Conservation (phyloP, 306 rosid species). For the Cyclanthera cordifolia region DNA sequence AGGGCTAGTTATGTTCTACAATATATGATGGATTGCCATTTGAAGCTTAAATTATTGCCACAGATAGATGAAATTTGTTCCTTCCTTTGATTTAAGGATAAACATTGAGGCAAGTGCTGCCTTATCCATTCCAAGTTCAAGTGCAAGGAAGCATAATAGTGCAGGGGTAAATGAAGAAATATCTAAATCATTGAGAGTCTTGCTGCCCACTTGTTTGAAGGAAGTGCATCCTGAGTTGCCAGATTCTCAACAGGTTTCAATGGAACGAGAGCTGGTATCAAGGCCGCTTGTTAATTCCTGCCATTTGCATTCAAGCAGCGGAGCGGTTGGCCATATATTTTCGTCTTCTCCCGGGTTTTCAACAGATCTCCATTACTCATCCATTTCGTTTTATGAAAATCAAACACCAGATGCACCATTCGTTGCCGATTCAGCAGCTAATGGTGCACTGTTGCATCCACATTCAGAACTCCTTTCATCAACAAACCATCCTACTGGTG, state of each 20-base stretch:
- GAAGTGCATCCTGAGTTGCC: slow-evolving; percentile 55
- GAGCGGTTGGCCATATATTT: slow-evolving; percentile 70
- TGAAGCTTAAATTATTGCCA: slow-evolving; percentile 1
- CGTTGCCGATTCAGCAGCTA: slow-evolving; percentile 44
- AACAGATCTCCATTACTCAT: slow-evolving; percentile 70
- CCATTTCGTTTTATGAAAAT: slow-evolving; percentile 49
- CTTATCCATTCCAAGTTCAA: slow-evolving; percentile 47
- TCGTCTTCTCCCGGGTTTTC: slow-evolving; percentile 78
- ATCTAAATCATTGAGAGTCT: slow-evolving; percentile 49
- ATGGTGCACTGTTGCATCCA: slow-evolving; percentile 36
- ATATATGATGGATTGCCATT: slow-evolving; percentile 11
- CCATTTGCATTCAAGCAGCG: slow-evolving; percentile 44
- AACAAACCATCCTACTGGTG: slow-evolving; percentile 42
- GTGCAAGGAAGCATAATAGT: slow-evolving; percentile 44
- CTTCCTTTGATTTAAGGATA: slow-evolving; percentile 33
- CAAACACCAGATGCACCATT: slow-evolving; percentile 47
- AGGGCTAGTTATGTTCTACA: slow-evolving; percentile 8
- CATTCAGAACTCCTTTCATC: slow-evolving; percentile 39
- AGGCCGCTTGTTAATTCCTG: slow-evolving; percentile 38
- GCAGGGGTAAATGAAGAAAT: slow-evolving; percentile 54
- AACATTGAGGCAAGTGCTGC: slow-evolving; percentile 74
- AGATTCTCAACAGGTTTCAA: slow-evolving; percentile 48
- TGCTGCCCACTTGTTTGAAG: slow-evolving; percentile 41
- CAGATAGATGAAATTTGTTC: slow-evolving; percentile 18
- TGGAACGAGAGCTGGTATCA: slow-evolving; percentile 46